phyloP scores from a whole-genome alignment of 225 moss, liverwort and hornwort genomes.

The Straminergon stramineum region DNA sequence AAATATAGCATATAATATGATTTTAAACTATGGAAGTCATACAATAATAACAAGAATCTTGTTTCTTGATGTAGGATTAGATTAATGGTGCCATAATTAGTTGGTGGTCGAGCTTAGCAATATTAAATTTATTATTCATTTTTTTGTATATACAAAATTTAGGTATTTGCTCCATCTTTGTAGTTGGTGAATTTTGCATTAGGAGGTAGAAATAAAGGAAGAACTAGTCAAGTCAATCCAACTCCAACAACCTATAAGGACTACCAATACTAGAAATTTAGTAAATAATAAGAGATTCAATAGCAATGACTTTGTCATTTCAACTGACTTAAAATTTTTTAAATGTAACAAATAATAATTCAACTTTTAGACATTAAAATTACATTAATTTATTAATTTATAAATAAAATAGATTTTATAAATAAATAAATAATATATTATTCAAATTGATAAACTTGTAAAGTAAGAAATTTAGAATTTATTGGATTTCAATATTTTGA shows the following conservation, averaged over 20 bases:
- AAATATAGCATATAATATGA: rapidly evolving
- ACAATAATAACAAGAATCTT: background rate
- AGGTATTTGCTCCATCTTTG: rapidly evolving
- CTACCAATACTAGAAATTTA: background rate
- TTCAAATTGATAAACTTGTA: background rate
- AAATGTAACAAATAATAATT: background rate
- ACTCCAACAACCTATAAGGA: background rate
- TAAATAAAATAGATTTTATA: background rate
- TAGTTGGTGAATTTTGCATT: background rate
- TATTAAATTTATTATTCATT: background rate
- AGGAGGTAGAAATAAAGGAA: background rate
- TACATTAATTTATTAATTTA: rapidly evolving
- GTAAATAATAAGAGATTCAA: background rate
- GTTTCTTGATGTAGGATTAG: background rate
- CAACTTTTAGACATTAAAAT: background rate
- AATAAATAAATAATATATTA: background rate
- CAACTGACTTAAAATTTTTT: too few species aligned
- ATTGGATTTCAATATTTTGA: background rate
- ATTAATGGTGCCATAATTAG: background rate
- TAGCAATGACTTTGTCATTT: background rate
- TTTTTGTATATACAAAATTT: too few species aligned
- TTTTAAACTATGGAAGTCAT: rapidly evolving
- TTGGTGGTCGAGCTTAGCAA: background rate
- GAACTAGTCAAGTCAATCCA: rapidly evolving
- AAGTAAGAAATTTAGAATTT: background rate